A percentile compares a stretch with the other conserved stretches of the same genome.
Evolutionary conservation across 83 land plant species (phyloP).

Genomic region (Isoetes engelmannii): DNA sequence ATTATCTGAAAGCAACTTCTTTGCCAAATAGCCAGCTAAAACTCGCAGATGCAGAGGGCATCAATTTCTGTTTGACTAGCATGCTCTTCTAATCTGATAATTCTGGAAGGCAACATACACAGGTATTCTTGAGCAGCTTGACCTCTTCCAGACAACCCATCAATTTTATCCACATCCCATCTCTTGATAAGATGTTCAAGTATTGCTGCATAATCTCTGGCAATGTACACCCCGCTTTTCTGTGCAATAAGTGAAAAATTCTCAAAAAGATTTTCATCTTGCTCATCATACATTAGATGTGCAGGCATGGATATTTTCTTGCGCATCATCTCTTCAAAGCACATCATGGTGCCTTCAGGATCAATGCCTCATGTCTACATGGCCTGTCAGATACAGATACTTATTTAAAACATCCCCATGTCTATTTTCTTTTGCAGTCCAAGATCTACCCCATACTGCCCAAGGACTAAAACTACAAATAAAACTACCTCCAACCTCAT

Average conservation of each 20-base stretch:
- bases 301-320: slow-evolving; percentile 24
- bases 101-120: slow-evolving; percentile 15
- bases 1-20: too few relatives aligned
- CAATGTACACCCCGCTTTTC: slow-evolving; percentile 15
- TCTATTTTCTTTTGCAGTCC: slow-evolving; percentile 27
- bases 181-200: slow-evolving; percentile 16
- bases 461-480: too few relatives aligned
- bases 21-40: slow-evolving; percentile 22
- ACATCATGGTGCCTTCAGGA: slow-evolving; percentile 21
- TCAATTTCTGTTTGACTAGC: slow-evolving; percentile 15
- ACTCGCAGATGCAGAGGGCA: slow-evolving; percentile 4
- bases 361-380: slow-evolving; percentile 20
- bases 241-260: slow-evolving; percentile 15
- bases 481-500: slow-evolving; percentile 21
- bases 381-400: slow-evolving; percentile 21
- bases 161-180: slow-evolving; percentile 9
- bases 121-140: slow-evolving; percentile 15
- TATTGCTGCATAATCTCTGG: slow-evolving; percentile 18
- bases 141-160: slow-evolving; percentile 10
- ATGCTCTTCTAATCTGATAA: slow-evolving; percentile 15
- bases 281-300: slow-evolving; percentile 19
- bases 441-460: slow-evolving; percentile 25
- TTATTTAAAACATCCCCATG: slow-evolving; percentile 23
- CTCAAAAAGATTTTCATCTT: slow-evolving; percentile 15
- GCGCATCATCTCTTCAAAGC: slow-evolving; percentile 24